Evolutionary conservation across 352 stramenopile genomes (phyloP), one percentile per base, ranked within the genome.

Genomic region (Phytopythium ostracodes): DNA sequence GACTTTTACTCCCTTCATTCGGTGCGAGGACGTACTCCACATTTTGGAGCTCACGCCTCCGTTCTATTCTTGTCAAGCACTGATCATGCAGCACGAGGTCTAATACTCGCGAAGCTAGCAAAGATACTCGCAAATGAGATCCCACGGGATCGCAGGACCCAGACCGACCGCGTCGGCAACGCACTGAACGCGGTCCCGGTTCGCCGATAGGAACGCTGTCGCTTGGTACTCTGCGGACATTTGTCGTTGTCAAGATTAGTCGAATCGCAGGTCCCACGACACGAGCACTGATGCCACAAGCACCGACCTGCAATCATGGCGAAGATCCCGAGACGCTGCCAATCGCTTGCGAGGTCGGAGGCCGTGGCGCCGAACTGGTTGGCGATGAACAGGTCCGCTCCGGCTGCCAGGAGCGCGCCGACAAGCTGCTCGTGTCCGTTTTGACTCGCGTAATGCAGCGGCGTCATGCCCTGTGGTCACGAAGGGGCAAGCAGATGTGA

Each of bases 391-490:
- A 76, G 60, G 53, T 73, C 66, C 0, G 68, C 68, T 9, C 64
- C 60, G 2, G 69, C 67, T 36, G 65, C 29, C 6, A 90, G 63
- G n/a, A 76, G 35, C 9, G 79, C 31, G 44, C 62, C 58, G 31
- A 90, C 81, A 38, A 88, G 63, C 24, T 64, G 57, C 7, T 75
- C 70, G 29, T 90, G 78, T 8, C 79, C 79, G 53, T 88, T 87
- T 18, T 72, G 68, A 49, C 79, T 83, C n/a, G 81, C 79, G 18
- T 66, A 77, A 50, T 88, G 79, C 24, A 90, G 64, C 6, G 81
- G 73, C 40, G 66, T 56, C 67, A 80, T 79, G 17, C 78, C 75
- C 81, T 90, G n/a, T n/a, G n/a, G n/a, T n/a, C n/a, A 58, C 1
- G 38, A 10, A 2, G 14, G 17, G n/a, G 11, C 14, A 18, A 46